Percentiles rank a stretch among this genome's conserved stretches.
phyloP scores from a whole-genome alignment of 2,329 filamentous ascomycete genomes.

The Thielaviopsis punctulata region DNA sequence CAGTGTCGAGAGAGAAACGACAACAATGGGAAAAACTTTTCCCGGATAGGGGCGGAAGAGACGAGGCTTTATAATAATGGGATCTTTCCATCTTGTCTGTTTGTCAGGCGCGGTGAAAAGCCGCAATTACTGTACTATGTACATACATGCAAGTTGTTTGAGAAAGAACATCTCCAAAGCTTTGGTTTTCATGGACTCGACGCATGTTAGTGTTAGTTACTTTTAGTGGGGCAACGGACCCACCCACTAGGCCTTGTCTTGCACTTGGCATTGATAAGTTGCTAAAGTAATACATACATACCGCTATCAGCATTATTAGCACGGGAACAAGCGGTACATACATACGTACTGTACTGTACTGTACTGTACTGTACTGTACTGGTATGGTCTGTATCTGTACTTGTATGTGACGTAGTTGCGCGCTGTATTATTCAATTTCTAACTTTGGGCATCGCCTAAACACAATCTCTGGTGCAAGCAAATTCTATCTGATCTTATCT shows the following conservation, averaged over 20 bases:
- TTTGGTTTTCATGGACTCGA: not conserved
- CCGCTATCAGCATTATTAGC: too few species aligned
- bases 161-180: too few species aligned
- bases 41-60: not conserved
- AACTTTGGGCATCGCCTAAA: not conserved
- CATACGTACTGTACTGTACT: too few species aligned
- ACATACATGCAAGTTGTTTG: not conserved
- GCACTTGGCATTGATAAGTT: conserved; percentile 6
- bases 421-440: too few species aligned
- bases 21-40: not conserved
- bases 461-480: conserved; percentile 5
- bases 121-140: not conserved
- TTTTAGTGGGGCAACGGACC: not conserved
- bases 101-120: not conserved
- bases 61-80: not conserved
- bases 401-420: too few species aligned
- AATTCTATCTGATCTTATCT: too few species aligned
- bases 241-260: not conserved
- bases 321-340: too few species aligned
- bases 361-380: too few species aligned
- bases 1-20: not conserved
- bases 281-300: not conserved
- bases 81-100: not conserved
- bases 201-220: not conserved
- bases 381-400: too few species aligned